Evolutionary conservation across 768 basidiomycete species (phyloP), one percentile per base, ranked within the genome.

Genomic region (Psilocybe cubensis): DNA sequence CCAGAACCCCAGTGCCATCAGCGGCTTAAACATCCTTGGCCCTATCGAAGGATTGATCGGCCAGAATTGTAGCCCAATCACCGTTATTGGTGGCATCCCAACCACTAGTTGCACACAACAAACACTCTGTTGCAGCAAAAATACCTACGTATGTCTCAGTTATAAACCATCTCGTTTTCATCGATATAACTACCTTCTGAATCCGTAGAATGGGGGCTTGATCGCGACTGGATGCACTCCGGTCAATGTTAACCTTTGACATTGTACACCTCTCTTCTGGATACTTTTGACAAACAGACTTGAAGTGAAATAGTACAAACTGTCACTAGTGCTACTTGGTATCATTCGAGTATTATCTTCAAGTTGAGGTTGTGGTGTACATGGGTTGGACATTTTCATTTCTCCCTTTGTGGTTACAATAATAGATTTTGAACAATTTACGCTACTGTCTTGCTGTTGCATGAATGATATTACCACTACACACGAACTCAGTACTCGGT

Each of bases 101-200:
- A 58, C 59, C n/a, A 63, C 50, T 25, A 51, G 14, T 29, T 73
- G 73, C 63, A 33, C 2, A 21, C 54, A 68, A 40, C 66, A 71
- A 47, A 58, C 70, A n/a, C 66, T 67, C 40, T 76, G 74, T 65
- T 76, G 74, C 70, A 62, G 41, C 14, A 58, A 45, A 21, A 67
- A 67, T 50, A 44, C 3, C 31, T 66, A 62, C 46, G 73, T 72
- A 44, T 58, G 70, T 18, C 6, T 28, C 24, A 24, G 27, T 4
- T 45, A 12, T 40, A 41, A 18, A 24, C 11, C 27, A 31, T 41
- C 10, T 3, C 6, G 7, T 35, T 24, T 17, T 28, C n/a, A 18
- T 12, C 8, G 12, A 10, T 1, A 1, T 50, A 8, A 20, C 40
- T 27, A 24, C 17, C 18, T 24, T 31, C 25, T 41, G 24, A 45